phyloP scores from a whole-genome alignment of 2,329 filamentous ascomycete species.

The Cryphonectria japonica region DNA sequence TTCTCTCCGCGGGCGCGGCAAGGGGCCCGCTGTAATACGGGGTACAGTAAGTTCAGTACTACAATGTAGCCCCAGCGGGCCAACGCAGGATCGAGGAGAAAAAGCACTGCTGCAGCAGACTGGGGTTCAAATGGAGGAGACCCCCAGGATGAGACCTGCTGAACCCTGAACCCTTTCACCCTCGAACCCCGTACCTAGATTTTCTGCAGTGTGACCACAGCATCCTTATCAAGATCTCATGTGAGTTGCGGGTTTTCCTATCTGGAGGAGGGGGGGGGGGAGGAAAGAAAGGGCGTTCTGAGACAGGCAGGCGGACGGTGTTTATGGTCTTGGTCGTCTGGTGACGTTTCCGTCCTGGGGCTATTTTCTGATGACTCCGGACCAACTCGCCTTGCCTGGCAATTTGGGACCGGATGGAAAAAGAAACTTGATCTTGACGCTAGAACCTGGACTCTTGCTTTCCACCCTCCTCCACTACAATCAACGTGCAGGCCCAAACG shows the following conservation, averaged over 20 bases:
- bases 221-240: constrained; percentile 3
- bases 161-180: too few relatives aligned
- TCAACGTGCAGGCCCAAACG: not conserved
- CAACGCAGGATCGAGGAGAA: constrained; percentile 17
- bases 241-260: not conserved
- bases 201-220: constrained; percentile 3
- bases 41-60: not conserved
- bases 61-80: not conserved
- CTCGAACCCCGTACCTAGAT: not conserved
- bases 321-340: not conserved
- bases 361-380: constrained; percentile 5
- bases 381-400: not conserved
- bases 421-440: not conserved
- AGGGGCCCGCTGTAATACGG: constrained; percentile 1
- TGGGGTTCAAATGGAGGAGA: not conserved
- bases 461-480: not conserved
- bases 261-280: not conserved
- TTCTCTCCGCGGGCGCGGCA: constrained; percentile 13
- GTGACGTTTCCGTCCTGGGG: not conserved
- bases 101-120: not conserved
- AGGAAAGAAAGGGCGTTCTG: not conserved
- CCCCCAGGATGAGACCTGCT: not conserved
- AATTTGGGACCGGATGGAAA: not conserved
- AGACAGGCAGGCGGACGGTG: not conserved
- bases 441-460: not conserved